Evolutionary conservation across 208 protist species (phyloP).

Genomic region (Trypanosoma conorhini): DNA sequence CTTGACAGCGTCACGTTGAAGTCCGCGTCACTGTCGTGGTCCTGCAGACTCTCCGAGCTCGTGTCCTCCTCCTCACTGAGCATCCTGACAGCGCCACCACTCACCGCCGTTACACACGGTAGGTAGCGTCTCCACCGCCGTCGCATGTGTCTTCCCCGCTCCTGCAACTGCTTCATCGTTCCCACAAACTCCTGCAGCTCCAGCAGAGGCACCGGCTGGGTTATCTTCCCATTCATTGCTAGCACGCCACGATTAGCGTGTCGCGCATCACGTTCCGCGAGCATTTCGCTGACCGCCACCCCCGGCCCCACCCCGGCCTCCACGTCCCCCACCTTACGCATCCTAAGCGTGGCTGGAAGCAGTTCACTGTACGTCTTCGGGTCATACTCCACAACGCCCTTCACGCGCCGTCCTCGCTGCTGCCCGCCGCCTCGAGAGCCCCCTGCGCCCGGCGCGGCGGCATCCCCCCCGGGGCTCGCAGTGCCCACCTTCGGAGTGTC

Average conservation of each 20-base stretch:
- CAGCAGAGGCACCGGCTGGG: not conserved
- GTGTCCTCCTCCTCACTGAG: slow-evolving; percentile 13
- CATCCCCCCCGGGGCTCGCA: not conserved
- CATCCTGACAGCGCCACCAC: not conserved
- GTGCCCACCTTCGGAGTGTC: not conserved
- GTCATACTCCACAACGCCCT: not conserved
- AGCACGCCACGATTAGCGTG: not conserved
- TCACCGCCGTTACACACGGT: not conserved
- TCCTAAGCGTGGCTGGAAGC: slow-evolving; percentile 22
- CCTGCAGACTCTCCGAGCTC: slow-evolving; percentile 2
- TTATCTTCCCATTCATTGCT: not conserved
- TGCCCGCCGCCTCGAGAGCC: not conserved
- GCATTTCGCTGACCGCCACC: slow-evolving; percentile 9
- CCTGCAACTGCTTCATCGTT: slow-evolving; percentile 17
- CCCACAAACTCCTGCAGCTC: slow-evolving; percentile 18
- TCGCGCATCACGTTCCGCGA: slow-evolving; percentile 15
- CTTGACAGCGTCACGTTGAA: not conserved
- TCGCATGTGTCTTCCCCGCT: slow-evolving; percentile 8
- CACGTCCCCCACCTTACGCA: slow-evolving; percentile 5
- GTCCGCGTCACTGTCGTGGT: not conserved
- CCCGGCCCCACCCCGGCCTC: not conserved
- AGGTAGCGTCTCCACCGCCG: not conserved
- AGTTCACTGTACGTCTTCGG: slow-evolving; percentile 10
- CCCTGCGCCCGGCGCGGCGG: not conserved
- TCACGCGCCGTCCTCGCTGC: not conserved